A percentile compares a stretch with the other conserved stretches of the same genome.
Conservation (phyloP, 768 basidiomycete species). For the Chalciporus piperatus region DNA sequence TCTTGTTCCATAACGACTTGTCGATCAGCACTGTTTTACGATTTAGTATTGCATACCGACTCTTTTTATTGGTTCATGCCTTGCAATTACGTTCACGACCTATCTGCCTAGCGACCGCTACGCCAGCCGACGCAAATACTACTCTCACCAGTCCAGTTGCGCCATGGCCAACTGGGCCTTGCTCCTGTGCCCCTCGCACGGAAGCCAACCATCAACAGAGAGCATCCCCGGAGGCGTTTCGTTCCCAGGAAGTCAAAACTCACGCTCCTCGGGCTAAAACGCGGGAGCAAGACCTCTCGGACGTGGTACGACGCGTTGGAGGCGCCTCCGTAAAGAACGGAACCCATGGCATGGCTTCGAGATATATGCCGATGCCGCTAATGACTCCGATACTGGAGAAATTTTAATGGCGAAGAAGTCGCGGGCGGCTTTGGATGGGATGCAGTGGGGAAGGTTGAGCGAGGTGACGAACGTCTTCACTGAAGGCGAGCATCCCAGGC, state of each 20-base stretch:
- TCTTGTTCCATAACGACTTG: constrained; percentile 25
- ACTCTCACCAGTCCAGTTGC: constrained; percentile 34
- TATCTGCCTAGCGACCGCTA: constrained; percentile 68
- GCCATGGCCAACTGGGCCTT: too few relatives aligned
- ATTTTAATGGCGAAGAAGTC: constrained; percentile 72
- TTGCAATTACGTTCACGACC: constrained; percentile 31
- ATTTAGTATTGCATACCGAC: constrained; percentile 24
- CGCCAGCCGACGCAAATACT: constrained; percentile 51
- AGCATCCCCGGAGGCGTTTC: constrained; percentile 44
- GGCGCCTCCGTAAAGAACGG: constrained; percentile 19
- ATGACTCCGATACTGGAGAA: constrained; percentile 65
- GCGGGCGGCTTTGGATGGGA: constrained; percentile 54
- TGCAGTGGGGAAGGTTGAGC: constrained; percentile 52
- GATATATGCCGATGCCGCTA: constrained; percentile 63
- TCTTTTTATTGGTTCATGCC: constrained; percentile 27
- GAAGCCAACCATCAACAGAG: constrained; percentile 14
- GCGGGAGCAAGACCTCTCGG: constrained; percentile 51
- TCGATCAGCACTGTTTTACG: constrained; percentile 21
- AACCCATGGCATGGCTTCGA: constrained; percentile 61
- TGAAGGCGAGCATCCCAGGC: constrained; percentile 59
- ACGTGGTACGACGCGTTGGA: constrained; percentile 54
- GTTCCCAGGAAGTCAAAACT: constrained; percentile 76
- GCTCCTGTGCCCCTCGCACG: constrained; percentile 30
- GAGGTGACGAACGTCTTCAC: constrained; percentile 60
- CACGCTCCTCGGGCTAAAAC: constrained; percentile 39